Evolutionary conservation across 2,329 filamentous ascomycete genomes (phyloP).

Genomic region (Fusarium metavorans): DNA sequence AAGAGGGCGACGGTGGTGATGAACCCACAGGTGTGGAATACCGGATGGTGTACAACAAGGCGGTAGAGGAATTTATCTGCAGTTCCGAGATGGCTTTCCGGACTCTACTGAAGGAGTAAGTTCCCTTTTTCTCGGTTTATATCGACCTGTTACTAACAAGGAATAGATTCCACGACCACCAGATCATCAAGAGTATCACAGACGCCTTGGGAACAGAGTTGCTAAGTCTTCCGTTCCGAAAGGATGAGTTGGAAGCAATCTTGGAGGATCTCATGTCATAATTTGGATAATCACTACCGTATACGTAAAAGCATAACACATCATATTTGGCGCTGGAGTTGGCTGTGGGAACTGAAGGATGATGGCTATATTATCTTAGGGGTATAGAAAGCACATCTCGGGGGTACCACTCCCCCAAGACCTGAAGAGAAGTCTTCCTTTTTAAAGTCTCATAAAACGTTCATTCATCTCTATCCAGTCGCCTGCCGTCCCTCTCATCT

Average conservation of each 20-base stretch:
- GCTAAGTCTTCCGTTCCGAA: slow-evolving; percentile 84
- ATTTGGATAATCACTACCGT: slow-evolving; percentile 15
- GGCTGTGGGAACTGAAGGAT: slow-evolving; percentile 5
- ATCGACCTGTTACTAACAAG: slow-evolving; percentile 43
- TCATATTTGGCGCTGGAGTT: slow-evolving; percentile 23
- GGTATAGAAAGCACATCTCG: slow-evolving; percentile 30
- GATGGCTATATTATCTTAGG: slow-evolving; percentile 13
- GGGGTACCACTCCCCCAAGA: slow-evolving; percentile 3
- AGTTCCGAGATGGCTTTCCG: slow-evolving; percentile 96
- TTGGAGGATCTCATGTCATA: slow-evolving; percentile 75
- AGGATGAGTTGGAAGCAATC: slow-evolving; percentile 89
- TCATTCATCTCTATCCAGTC: slow-evolving; percentile 38
- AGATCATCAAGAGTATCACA: slow-evolving; percentile 92
- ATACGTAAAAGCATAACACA: slow-evolving; percentile 6
- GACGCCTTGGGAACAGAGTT: slow-evolving; percentile 88
- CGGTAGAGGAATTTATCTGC: slow-evolving; percentile 96
- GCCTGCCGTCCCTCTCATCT: slow-evolving; percentile 15
- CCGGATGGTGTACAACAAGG: slow-evolving; percentile 91
- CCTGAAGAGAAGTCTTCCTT: slow-evolving; percentile 2
- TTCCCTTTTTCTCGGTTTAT: slow-evolving; percentile 16
- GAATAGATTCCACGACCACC: slow-evolving; percentile 89
- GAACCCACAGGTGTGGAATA: slow-evolving; percentile 86
- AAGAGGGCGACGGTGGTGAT: slow-evolving; percentile 61
- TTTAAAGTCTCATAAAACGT: slow-evolving; percentile 35
- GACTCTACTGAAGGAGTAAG: slow-evolving; percentile 90